These are phyloP conservation scores for Lupinus albus DNA, from an alignment of 306 rosid species.

Conservation along the genomic window DNA sequence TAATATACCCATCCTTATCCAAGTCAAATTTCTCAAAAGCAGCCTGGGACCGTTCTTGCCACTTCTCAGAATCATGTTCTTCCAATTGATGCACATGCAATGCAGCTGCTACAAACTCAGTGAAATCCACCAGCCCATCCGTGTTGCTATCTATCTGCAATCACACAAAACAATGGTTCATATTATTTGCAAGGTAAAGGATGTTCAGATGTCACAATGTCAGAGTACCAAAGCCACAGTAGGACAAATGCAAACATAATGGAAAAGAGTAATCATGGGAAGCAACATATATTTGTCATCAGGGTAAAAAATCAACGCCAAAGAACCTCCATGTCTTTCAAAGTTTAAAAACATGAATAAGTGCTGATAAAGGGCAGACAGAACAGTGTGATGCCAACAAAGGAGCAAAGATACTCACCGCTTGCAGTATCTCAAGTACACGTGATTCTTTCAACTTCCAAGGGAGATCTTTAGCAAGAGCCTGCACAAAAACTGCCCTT, in stretches of 20 bases:
- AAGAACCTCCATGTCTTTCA: slow-evolving; percentile 17
- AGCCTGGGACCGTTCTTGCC: slow-evolving; percentile 81
- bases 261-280: slow-evolving; percentile 8
- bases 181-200: slow-evolving; percentile 7
- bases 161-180: slow-evolving; percentile 30
- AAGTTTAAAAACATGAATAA: slow-evolving; percentile 11
- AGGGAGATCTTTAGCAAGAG: slow-evolving; percentile 98
- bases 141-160: slow-evolving; percentile 94
- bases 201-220: neutral
- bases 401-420: slow-evolving; percentile 64
- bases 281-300: slow-evolving; percentile 12
- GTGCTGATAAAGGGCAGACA: slow-evolving; percentile 12
- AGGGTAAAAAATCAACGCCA: neutral
- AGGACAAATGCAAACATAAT: slow-evolving; percentile 9
- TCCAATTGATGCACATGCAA: slow-evolving; percentile 94
- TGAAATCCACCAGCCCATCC: slow-evolving; percentile 95
- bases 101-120: slow-evolving; percentile 94
- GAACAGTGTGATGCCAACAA: slow-evolving; percentile 17
- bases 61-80: slow-evolving; percentile 90
- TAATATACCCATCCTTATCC: slow-evolving; percentile 89
- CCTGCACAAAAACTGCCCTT: slow-evolving; percentile 60
- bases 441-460: slow-evolving; percentile 94
- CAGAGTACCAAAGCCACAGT: slow-evolving; percentile 3
- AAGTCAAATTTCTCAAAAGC: slow-evolving; percentile 95
- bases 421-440: slow-evolving; percentile 85